Base-by-base conservation (phyloP, 768 basidiomycete genomes). In the Coprinopsis cinerea region DNA sequence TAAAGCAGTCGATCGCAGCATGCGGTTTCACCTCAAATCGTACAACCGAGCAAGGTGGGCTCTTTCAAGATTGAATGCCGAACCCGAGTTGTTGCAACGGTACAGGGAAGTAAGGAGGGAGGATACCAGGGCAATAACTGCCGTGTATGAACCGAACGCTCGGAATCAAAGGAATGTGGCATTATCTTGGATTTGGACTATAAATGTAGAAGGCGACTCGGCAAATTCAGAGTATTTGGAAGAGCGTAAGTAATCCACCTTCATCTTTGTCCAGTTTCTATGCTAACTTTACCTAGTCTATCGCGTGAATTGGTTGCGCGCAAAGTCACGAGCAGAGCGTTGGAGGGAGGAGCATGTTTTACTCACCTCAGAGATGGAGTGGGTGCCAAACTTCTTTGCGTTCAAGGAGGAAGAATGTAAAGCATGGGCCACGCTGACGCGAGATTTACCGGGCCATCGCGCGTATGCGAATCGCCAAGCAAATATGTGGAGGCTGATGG, bases 71-170 rank as follows among this genome's bases (percentile, higher is more conserved):
- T 22, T 50, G n/a, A 32, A 24, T 1, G 28, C 22, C 14, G 15
- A 30, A 14, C 14, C 20, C 23, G 20, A 4, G 42, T 37, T 14
- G 28, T 23, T 18, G 7, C n/a, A n/a, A n/a, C 0, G 5, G 14
- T 50, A 15, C 4, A 10, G 1, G 4, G 41, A 6, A 22, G 5
- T 30, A 7, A 10, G 7, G 7, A 10, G 7, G 18, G 18, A 40
- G 18, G 27, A 50, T 41, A 43, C 41, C 26, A 43, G 25, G 37
- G 49, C 49, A 3, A 27, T 50, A 2, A 50, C 49, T 5, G 22
- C 28, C 1, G 24, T 50, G 4, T 50, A 43, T 17, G 32, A 44
- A 10, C 40, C 41, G 4, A 50, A 50, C 30, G 20, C 15, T 9
- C 22, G 18, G 5, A 39, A 27, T n/a, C 23, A 37, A 13, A 22